Evolutionary conservation across 2,329 filamentous ascomycete genomes (phyloP), one percentile per base, ranked within the genome.

Genomic region (Leptosphaerulina australis): DNA sequence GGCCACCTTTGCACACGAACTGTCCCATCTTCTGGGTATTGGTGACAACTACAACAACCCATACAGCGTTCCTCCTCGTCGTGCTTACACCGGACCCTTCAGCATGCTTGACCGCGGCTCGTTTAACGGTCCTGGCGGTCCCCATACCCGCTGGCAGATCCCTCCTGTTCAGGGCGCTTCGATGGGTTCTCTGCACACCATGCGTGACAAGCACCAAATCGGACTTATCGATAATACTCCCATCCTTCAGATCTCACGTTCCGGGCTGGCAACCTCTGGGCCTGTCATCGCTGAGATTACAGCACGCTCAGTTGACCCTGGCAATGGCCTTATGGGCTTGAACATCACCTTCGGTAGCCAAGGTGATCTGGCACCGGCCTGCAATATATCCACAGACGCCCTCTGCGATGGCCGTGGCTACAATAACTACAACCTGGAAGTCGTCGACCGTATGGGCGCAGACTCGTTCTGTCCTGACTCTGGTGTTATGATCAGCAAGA

Each of bases 1-100:
- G 77, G 75, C 73, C 0, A 80, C 77, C 0, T 83, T 78, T 55
- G 80, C 80, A 1, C 80, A 83, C 59, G 80, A 82, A 55, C 66
- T 82, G 3, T 77, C 73, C 18, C 80, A 82, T 60, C 62, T 83
- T 28, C 72, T 82, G 1, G 74, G 75, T 11, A 81, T 82, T 17
- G 76, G 77, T 7, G 80, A 82, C 58, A 83, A 83, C 60, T 82
- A 83, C 59, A 82, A 82, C 56, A 82, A 82, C 44, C 80, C 80
- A 0, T 82, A 77, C 55, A 70, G 75, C 3, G 57, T 67, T 1
- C 79, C 79, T 1, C 61, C 74, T 31, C 73, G 77, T 3, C 76
- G 80, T 17, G 66, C 76, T 0, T 82, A 79, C 60, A 79, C 79
- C 0, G 80, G 80, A 0, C 79, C 79, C 0, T 83, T 76, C 70